Evolutionary conservation across 495 filamentous ascomycete genomes (phyloP).

Genomic region (Penicillium bialowiezense): DNA sequence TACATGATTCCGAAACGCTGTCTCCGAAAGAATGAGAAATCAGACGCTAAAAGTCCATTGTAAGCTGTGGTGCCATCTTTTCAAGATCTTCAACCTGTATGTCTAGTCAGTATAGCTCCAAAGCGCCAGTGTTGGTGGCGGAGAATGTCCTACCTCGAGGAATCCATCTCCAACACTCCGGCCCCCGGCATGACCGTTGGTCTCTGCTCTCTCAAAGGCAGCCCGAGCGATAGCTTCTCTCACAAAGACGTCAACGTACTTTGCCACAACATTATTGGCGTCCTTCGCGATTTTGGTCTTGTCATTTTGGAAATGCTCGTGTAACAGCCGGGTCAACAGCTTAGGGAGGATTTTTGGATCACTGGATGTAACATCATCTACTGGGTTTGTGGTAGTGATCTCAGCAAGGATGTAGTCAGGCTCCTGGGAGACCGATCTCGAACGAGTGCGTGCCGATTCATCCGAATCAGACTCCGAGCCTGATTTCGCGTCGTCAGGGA

Average conservation of each 20-base stretch:
- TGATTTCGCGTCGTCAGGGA: slow-evolving; percentile 14
- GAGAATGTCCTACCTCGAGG: slow-evolving; percentile 61
- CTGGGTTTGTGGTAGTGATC: slow-evolving; percentile 30
- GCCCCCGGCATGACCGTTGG: slow-evolving; percentile 26
- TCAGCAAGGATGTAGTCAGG: slow-evolving; percentile 48
- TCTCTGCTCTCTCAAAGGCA: slow-evolving; percentile 61
- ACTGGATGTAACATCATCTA: slow-evolving; percentile 31
- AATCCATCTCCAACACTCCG: slow-evolving; percentile 52
- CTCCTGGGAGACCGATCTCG: slow-evolving; percentile 28
- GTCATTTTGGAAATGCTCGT: slow-evolving; percentile 70
- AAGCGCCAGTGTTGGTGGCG: not conserved
- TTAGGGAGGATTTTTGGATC: slow-evolving; percentile 65
- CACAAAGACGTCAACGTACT: slow-evolving; percentile 91
- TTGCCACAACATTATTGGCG: slow-evolving; percentile 73
- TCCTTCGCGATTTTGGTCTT: slow-evolving; percentile 74
- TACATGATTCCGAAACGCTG: slow-evolving; percentile 12
- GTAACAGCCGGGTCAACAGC: slow-evolving; percentile 70
- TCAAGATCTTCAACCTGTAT: slow-evolving; percentile 69
- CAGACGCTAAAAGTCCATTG: slow-evolving; percentile 71
- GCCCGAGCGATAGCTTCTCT: slow-evolving; percentile 85
- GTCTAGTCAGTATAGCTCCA: slow-evolving; percentile 8
- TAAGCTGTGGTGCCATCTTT: slow-evolving; percentile 82
- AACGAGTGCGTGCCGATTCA: slow-evolving; percentile 12
- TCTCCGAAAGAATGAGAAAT: slow-evolving; percentile 1
- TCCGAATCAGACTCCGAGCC: slow-evolving; percentile 25